Percentiles rank a stretch among this genome's conserved stretches.
Conservation (phyloP, 1,139 yeast genomes). For the Debaryomycetaceae sp. region DNA sequence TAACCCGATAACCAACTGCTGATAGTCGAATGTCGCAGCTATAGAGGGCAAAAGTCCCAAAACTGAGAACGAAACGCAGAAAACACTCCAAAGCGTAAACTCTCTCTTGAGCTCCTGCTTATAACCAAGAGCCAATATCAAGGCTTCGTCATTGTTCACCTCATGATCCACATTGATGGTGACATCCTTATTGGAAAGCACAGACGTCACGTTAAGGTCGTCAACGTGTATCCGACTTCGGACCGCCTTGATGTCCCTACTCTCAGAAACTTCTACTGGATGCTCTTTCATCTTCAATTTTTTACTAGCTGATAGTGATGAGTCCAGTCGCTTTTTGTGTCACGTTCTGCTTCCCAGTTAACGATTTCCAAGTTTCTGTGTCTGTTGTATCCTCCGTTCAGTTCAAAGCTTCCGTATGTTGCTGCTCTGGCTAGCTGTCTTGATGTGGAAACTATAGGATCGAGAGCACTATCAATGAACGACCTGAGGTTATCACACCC, state of each 20-base stretch:
- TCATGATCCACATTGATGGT: slow-evolving; percentile 46
- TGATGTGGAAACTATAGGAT: no score
- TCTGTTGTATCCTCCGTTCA: no score
- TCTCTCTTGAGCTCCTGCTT: slow-evolving; percentile 74
- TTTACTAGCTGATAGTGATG: no score
- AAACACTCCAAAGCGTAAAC: slow-evolving; percentile 56
- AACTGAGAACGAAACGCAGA: slow-evolving; percentile 70
- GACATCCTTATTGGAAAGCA: slow-evolving; percentile 36
- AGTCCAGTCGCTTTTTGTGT: no score
- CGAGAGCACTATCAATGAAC: no score
- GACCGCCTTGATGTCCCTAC: slow-evolving; percentile 12
- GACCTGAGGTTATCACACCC: background rate
- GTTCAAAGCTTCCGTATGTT: no score
- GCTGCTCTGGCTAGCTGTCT: no score
- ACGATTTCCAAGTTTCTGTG: no score
- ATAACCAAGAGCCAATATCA: slow-evolving; percentile 64
- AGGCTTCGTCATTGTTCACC: slow-evolving; percentile 50
- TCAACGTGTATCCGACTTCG: slow-evolving; percentile 39
- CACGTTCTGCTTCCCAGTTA: no score
- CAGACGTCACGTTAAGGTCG: slow-evolving; percentile 35
- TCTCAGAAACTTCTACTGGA: slow-evolving; percentile 5
- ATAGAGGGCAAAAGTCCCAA: slow-evolving; percentile 71
- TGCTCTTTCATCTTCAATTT: slow-evolving; percentile 5
- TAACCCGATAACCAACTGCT: slow-evolving; percentile 50
- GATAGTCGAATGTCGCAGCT: slow-evolving; percentile 55